Percentiles rank a stretch among this genome's conserved stretches.
phyloP scores from a whole-genome alignment of 345 rosid species.

The Sonneratia alba region DNA sequence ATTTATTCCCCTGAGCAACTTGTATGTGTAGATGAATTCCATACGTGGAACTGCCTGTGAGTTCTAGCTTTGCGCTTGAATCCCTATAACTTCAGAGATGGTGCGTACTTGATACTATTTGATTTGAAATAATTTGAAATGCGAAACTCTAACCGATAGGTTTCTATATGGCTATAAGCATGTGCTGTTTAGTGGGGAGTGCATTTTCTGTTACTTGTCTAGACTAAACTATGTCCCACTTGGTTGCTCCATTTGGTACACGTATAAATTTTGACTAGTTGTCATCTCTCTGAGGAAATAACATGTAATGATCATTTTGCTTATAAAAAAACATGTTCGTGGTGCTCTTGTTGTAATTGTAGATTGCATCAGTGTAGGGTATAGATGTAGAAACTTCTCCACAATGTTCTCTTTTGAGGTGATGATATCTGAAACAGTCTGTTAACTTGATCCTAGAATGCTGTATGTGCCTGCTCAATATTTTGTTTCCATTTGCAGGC shows the following conservation, averaged over 20 bases:
- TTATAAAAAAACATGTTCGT: neutral
- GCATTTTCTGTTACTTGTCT: neutral
- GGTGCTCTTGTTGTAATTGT: neutral
- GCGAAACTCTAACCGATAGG: neutral
- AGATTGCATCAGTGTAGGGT: neutral
- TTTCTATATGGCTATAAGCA: neutral
- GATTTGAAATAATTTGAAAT: neutral
- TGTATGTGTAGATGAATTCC: neutral
- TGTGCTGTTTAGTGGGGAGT: neutral
- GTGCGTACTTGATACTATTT: neutral
- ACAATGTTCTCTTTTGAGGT: neutral
- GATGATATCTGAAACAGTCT: neutral
- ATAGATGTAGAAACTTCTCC: neutral
- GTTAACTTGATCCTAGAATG: neutral
- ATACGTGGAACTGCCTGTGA: neutral
- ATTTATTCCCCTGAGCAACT: neutral
- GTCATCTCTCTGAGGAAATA: neutral
- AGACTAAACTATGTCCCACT: neutral
- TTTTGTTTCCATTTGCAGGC: slow-evolving; percentile 33
- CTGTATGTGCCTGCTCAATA: neutral
- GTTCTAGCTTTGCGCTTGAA: neutral
- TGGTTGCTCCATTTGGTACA: neutral
- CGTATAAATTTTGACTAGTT: neutral
- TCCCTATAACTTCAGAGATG: neutral
- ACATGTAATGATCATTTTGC: neutral